These are phyloP conservation scores for Zoysia pacifica DNA, from an alignment of 176 grass and related monocot species.

Conservation along the genomic window DNA sequence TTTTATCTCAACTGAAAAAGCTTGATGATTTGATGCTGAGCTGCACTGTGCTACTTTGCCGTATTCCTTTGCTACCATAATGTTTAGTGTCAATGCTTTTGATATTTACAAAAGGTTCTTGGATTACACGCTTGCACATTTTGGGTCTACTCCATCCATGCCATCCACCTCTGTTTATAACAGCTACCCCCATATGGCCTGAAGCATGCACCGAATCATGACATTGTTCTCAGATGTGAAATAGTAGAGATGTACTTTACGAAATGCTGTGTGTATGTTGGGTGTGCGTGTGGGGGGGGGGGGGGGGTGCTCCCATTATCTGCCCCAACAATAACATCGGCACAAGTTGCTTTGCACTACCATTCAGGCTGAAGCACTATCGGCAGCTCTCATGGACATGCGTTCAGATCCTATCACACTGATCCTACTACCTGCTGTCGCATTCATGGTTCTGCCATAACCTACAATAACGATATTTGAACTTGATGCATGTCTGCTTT, in stretches of 20 bases:
- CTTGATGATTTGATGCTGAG: not conserved
- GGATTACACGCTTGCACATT: not conserved
- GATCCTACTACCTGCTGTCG: not conserved
- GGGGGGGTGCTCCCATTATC: not conserved
- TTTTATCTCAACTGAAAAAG: not conserved
- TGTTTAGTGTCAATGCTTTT: not conserved
- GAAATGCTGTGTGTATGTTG: not conserved
- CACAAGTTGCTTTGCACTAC: not conserved
- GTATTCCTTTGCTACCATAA: not conserved
- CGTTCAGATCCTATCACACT: not conserved
- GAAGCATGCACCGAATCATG: not conserved
- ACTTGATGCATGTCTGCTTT: not conserved
- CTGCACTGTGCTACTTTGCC: not conserved
- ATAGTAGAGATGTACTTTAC: not conserved
- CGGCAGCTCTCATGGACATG: not conserved
- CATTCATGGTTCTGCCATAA: not conserved
- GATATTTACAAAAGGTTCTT: not conserved
- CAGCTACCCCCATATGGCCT: not conserved
- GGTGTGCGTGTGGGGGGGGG: too few species aligned
- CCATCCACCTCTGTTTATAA: not conserved
- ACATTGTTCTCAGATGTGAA: not conserved
- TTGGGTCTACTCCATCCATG: not conserved
- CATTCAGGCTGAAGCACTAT: not conserved
- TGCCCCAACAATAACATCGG: not conserved
- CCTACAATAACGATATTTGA: not conserved